phyloP scores from a whole-genome alignment of 2,329 filamentous ascomycete species.

The Cryphonectria naterciae region DNA sequence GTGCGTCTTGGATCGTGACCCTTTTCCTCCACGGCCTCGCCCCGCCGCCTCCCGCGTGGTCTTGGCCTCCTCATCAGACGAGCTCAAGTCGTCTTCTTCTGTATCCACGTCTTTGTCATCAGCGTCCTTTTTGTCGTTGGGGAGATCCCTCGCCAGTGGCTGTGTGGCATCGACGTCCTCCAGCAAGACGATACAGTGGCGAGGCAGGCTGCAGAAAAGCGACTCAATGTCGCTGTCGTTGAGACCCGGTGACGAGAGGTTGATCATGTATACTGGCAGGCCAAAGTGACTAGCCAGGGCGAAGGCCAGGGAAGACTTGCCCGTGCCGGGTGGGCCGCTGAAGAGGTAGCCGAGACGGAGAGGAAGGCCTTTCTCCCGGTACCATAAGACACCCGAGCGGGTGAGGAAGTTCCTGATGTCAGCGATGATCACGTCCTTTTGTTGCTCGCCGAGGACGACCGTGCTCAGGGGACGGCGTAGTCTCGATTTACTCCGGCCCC shows the following conservation, averaged over 20 bases:
- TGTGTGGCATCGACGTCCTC: slow-evolving; percentile 28
- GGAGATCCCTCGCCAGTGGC: slow-evolving; percentile 11
- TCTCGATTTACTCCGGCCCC: neutral
- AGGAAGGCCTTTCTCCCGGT: slow-evolving; percentile 25
- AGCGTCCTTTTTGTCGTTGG: neutral
- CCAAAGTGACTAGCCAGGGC: slow-evolving; percentile 25
- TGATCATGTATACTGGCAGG: slow-evolving; percentile 26
- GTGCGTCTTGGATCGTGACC: neutral
- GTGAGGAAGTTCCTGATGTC: slow-evolving; percentile 25
- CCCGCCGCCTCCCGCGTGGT: neutral
- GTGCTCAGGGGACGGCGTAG: slow-evolving; percentile 19
- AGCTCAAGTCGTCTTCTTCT: neutral
- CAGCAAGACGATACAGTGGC: slow-evolving; percentile 24
- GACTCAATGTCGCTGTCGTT: slow-evolving; percentile 21
- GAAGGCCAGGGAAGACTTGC: slow-evolving; percentile 26
- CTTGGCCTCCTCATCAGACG: neutral
- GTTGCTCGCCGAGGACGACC: slow-evolving; percentile 21
- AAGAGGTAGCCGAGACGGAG: slow-evolving; percentile 27
- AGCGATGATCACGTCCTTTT: slow-evolving; percentile 19
- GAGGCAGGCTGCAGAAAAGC: slow-evolving; percentile 19
- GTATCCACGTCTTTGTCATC: neutral
- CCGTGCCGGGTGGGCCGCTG: slow-evolving; percentile 26
- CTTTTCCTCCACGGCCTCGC: neutral
- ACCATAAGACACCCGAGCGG: slow-evolving; percentile 21
- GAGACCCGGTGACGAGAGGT: slow-evolving; percentile 14